Evolutionary conservation across 768 basidiomycete species (phyloP), one percentile per base, ranked within the genome.

Genomic region (Rhodocollybia butyracea): DNA sequence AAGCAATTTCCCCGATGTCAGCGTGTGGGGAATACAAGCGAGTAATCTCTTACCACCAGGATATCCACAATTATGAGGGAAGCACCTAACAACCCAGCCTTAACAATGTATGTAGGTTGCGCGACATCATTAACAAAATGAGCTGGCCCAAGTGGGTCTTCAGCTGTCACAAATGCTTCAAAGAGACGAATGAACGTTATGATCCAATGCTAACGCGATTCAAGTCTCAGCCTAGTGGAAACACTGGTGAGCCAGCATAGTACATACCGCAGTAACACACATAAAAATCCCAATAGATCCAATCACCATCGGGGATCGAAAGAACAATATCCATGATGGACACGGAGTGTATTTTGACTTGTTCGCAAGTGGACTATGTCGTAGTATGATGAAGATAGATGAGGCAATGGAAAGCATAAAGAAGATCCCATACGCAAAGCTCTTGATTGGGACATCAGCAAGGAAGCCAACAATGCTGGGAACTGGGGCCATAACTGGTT

Each of bases 1-100:
- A n/a, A 39, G 19, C 3, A 48, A 19, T 3, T 46, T 76, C 70
- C 76, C 75, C 47, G 77, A 73, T 75, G 34, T 47, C 32, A 17
- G 8, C 31, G 29, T 13, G 22, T 32, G 6, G 39, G 41, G 26
- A 42, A 29, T 15, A 50, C 36, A 36, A 46, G n/a, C n/a, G n/a
- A n/a, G n/a, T n/a, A n/a, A n/a, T n/a, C n/a, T n/a, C n/a, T n/a
- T n/a, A 58, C 62, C 21, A 61, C 55, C 32, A 63, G 55, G 2
- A 43, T 38, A 53, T 61, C 62, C 3, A 54, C 54, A n/a, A 60
- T 50, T 29, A 60, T 34, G 13, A 50, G 17, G 6, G 54, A 15
- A 12, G 51, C 40, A 7, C 42, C 17, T 3, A 61, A 17, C 6
- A 61, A 50, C 1, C 56, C 59, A 11, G 58, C 56, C 26, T 63